These are phyloP conservation scores for Populus tremula DNA, from an alignment of 345 rosid species.

Conservation along the genomic window DNA sequence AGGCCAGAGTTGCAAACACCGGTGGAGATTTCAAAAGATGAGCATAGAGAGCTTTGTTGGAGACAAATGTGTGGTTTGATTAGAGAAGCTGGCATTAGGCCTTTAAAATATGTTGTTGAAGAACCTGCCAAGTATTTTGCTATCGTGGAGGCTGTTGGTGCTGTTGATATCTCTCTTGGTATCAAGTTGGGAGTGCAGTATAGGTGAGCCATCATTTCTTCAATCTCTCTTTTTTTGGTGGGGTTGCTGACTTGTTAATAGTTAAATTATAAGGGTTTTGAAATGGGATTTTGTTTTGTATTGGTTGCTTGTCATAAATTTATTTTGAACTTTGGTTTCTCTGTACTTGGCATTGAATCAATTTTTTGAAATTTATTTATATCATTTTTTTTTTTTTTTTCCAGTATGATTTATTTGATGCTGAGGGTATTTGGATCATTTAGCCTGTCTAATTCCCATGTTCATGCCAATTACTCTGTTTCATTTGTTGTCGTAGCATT, in stretches of 20 bases:
- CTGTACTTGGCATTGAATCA: background rate
- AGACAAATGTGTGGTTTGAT: slow-evolving; percentile 72
- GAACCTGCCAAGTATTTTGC: slow-evolving; percentile 89
- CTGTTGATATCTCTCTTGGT: slow-evolving; percentile 86
- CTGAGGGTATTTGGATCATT: background rate
- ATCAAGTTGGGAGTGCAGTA: slow-evolving; percentile 93
- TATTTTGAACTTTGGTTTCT: background rate
- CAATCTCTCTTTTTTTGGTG: background rate
- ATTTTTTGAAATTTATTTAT: too few species aligned
- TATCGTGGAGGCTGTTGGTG: slow-evolving; percentile 75
- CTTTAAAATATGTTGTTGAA: slow-evolving; percentile 59
- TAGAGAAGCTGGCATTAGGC: slow-evolving; percentile 72
- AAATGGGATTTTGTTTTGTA: background rate
- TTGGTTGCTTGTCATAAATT: background rate
- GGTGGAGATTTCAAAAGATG: slow-evolving; percentile 73
- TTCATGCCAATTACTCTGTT: background rate
- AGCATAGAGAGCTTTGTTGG: slow-evolving; percentile 85
- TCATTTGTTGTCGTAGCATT: background rate
- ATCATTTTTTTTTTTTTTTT: too few species aligned
- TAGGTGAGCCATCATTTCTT: slow-evolving; percentile 47
- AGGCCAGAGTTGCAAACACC: slow-evolving; percentile 90
- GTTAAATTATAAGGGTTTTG: background rate
- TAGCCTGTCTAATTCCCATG: background rate
- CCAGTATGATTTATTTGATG: background rate
- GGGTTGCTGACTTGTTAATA: background rate